Evolutionary conservation across 2,329 filamentous ascomycete genomes (phyloP).

Genomic region (Talaromyces islandicus): DNA sequence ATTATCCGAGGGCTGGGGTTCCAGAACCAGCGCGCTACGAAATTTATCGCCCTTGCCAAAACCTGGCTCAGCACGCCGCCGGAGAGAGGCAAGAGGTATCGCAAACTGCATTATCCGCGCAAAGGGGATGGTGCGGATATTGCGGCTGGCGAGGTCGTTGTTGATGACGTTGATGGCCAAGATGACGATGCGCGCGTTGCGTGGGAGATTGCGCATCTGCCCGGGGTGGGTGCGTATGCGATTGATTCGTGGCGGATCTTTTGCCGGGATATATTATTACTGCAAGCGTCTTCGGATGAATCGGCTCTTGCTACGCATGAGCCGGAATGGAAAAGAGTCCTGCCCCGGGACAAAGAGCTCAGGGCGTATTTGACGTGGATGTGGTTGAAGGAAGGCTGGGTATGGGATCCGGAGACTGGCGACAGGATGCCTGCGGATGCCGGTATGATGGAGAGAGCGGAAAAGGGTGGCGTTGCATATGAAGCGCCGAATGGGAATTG

Average conservation of each 20-base stretch:
- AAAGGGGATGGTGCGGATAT: conserved; percentile 46
- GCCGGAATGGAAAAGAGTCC: conserved; percentile 85
- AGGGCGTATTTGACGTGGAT: conserved; percentile 81
- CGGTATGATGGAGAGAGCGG: conserved; percentile 32
- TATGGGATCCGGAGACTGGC: conserved; percentile 71
- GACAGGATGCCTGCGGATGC: conserved; percentile 35
- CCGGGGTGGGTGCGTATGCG: conserved; percentile 70
- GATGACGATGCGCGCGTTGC: conserved; percentile 42
- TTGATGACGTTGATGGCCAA: conserved; percentile 36
- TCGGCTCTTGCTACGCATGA: too few relatives aligned
- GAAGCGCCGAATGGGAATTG: conserved; percentile 34
- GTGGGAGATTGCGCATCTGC: conserved; percentile 84
- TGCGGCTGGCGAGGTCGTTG: conserved; percentile 38
- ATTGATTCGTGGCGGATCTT: conserved; percentile 92
- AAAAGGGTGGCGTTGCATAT: conserved; percentile 35
- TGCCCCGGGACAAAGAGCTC: conserved; percentile 82
- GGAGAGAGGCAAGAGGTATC: conserved; percentile 49
- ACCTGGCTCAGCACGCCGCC: conserved; percentile 64
- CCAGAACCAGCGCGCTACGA: conserved; percentile 59
- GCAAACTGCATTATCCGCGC: conserved; percentile 51
- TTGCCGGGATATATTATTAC: conserved; percentile 66
- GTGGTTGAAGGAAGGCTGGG: conserved; percentile 82
- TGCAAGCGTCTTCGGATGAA: too few relatives aligned
- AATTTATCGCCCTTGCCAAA: conserved; percentile 64
- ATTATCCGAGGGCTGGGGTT: conserved; percentile 69